Evolutionary conservation across 2,329 filamentous ascomycete species (phyloP).

Genomic region (Alternaria burnsii): DNA sequence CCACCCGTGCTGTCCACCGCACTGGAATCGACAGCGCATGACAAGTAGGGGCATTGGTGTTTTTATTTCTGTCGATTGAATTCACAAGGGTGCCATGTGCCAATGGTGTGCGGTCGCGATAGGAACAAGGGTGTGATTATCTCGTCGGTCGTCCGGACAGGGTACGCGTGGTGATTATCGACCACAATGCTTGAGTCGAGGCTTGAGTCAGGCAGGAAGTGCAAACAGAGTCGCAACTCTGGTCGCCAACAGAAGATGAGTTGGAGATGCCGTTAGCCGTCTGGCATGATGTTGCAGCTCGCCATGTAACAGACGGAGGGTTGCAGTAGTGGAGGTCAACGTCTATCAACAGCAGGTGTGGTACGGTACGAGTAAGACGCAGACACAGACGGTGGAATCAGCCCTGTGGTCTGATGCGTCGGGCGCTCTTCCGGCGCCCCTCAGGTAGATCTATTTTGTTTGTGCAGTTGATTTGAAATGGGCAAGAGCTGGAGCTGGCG

Average conservation of each 20-base stretch:
- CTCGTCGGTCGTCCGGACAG: slow-evolving; percentile 18
- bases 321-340: slow-evolving; percentile 9
- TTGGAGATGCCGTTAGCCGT: slow-evolving; percentile 1
- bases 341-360: slow-evolving; percentile 17
- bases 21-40: slow-evolving; percentile 28
- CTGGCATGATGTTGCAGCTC: slow-evolving; percentile 12
- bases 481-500: slow-evolving; percentile 21
- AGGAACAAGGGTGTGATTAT: slow-evolving; percentile 27
- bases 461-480: slow-evolving; percentile 30
- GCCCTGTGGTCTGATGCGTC: slow-evolving; percentile 34
- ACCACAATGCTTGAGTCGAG: slow-evolving; percentile 13
- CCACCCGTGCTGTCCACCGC: slow-evolving; percentile 36
- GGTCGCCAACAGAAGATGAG: neutral
- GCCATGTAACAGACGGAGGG: slow-evolving; percentile 11
- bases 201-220: slow-evolving; percentile 18
- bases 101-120: slow-evolving; percentile 29
- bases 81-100: slow-evolving; percentile 50
- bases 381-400: slow-evolving; percentile 12
- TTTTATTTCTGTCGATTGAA: slow-evolving; percentile 12
- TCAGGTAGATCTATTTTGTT: slow-evolving; percentile 6
- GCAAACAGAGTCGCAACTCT: slow-evolving; percentile 7
- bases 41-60: slow-evolving; percentile 10
- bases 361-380: slow-evolving; percentile 23
- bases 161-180: slow-evolving; percentile 6
- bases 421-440: slow-evolving; percentile 31